These are phyloP conservation scores for Heimioporus sp. DNA, from an alignment of 768 basidiomycete species.

Conservation along the genomic window DNA sequence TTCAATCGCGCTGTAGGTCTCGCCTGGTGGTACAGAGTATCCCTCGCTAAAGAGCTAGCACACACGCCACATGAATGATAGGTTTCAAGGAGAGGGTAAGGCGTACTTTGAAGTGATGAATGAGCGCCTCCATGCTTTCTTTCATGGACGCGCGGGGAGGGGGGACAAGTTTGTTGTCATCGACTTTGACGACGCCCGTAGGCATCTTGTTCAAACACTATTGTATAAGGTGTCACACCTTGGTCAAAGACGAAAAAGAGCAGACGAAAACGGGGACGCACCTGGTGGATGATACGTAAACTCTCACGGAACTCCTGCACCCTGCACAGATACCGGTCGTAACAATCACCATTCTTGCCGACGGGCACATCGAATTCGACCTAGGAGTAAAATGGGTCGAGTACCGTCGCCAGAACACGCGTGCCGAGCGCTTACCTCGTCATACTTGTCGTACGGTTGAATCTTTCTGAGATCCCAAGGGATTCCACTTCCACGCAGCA, in stretches of 20 bases:
- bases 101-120: constrained; percentile 94
- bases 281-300: constrained; percentile 82
- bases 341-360: constrained; percentile 96
- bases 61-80: neutral
- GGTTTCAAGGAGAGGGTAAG: neutral
- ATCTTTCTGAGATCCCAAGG: constrained; percentile 95
- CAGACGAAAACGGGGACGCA: constrained; percentile 18
- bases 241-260: neutral
- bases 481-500: constrained; percentile 91
- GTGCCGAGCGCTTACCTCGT: constrained; percentile 54
- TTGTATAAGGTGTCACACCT: neutral
- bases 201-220: constrained; percentile 98
- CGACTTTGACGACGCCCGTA: constrained; percentile 86
- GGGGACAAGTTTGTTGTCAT: constrained; percentile 96
- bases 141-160: constrained; percentile 98
- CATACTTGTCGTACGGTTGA: constrained; percentile 94
- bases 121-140: constrained; percentile 97
- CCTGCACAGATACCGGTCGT: constrained; percentile 95
- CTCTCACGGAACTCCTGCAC: constrained; percentile 98
- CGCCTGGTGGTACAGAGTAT: constrained; percentile 92
- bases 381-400: constrained; percentile 31
- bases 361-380: constrained; percentile 98
- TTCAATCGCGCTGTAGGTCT: constrained; percentile 97
- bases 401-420: neutral
- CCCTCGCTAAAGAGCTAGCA: constrained; percentile 90